Base-by-base conservation (phyloP, 2,329 filamentous ascomycete genomes). In the Simplicillium sp. region DNA sequence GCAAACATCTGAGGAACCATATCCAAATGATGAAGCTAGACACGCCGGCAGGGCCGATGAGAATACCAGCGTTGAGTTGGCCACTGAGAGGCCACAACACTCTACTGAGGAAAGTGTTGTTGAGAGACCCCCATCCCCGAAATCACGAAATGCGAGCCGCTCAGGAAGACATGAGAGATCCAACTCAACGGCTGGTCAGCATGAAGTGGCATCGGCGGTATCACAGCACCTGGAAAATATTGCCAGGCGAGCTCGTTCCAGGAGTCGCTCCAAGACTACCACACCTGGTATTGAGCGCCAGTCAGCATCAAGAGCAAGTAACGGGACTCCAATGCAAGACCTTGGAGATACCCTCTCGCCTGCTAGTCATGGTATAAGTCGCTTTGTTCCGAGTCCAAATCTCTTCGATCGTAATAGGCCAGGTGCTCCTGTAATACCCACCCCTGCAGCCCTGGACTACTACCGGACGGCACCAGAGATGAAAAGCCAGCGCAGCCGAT, bases 61-160 rank as follows among this genome's bases (percentile, higher is more conserved):
- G n/a, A n/a, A n/a, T n/a, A n/a, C n/a, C n/a, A n/a, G n/a, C n/a
- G n/a, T n/a, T n/a, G n/a, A n/a, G n/a, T n/a, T n/a, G n/a, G n/a
- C n/a, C n/a, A n/a, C n/a, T n/a, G n/a, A n/a, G n/a, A n/a, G n/a
- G n/a, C 9, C 9, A 25, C 9, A 25, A 25, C 20, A n/a, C 9
- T 6, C 20, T 25, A 25, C 20, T 25, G 20, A 25, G 20, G 9
- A 12, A 36, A 36, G 14, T 17, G 14, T 12, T 13, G 3, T 17
- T 3, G 36, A 36, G 0, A 52, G 58, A 3, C 57, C 59, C 1
- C 41, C 49, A 0, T 62, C 60, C 0, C 55, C 61, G 0, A 64
- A 62, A 34, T 60, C 62, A 2, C 58, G 60, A 5, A 60, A 63
- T 29, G 54, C 58, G 3, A 66, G 62, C 17, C 50, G 54, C 4